Evolutionary conservation across 2,329 filamentous ascomycete genomes (phyloP), one percentile per base, ranked within the genome.

Genomic region (Celoporthe dispersa): DNA sequence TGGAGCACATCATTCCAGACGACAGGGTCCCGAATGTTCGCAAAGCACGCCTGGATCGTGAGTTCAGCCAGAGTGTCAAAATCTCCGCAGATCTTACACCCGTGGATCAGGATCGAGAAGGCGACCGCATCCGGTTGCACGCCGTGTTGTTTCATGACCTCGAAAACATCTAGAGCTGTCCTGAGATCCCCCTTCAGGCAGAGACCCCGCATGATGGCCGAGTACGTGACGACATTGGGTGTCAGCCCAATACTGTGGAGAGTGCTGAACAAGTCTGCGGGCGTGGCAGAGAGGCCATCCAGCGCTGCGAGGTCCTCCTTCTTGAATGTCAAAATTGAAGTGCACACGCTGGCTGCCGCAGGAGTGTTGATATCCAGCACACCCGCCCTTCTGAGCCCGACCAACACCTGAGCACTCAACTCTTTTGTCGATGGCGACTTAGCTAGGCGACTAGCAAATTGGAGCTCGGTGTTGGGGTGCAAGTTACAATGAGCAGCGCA

Each of bases 131-230:
- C 90, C 0, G 92, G 87, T 67, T 86, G 78, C 22, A 92, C 81
- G 3, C 87, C 86, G 73, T 88, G 84, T 19, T 84, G 80, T 65
- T 85, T 80, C 77, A 94, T 86, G 55, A 89, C 84, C 33, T 89
- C 83, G 74, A 91, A 89, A 64, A 95, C 85, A 55, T 87, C 84
- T 81, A 89, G 88, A 0, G 90, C 91, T 3, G 89, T 87, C 51
- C 86, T 82, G 9, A 88, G 78, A 74, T 93, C 87, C 14, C 86
- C 86, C n/a, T 84, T 87, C 70, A 89, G 83, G 75, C 92, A 88
- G 22, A 94, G 88, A 70, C 93, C 92, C 53, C 89, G 85, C 68
- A 98, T 87, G 70, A 94, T 81, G 60, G 91, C 84, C 22, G 91
- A 92, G 76, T 91, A 88, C 14, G 85, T 85, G 69, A 89, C 81